Evolutionary conservation across 148 eudicot genomes (phyloP), one percentile per base, ranked within the genome.

Genomic region (Rhododendron simsii): DNA sequence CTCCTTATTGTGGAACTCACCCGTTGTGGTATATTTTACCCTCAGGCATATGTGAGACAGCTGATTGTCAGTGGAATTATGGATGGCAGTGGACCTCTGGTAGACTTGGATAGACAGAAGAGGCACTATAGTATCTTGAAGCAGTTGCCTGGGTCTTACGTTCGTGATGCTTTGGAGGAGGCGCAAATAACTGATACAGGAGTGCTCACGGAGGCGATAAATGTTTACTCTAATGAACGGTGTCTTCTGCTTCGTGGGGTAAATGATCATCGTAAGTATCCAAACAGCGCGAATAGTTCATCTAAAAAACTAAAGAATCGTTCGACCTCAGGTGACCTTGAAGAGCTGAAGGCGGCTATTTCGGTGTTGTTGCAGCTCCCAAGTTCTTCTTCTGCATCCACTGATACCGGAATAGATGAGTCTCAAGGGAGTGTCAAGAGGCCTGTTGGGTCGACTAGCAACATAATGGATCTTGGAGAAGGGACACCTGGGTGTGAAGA

Each of bases 401-500:
- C 67, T 35, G 95, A 90, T 48, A 44, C 91, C 45, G 89, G 81
- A 81, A 73, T 80, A 84, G 95, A 93, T 76, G 98, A 93, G 80
- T 87, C 94, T 71, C 93, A 87, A 78, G 95, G 88, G 89, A 92
- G 88, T 88, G 50, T 84, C 78, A 94, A 94, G 87, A 91, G 90
- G 90, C 80, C 95, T 50, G 88, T 81, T 89, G 93, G 91, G 76
- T 82, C 81, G 76, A 74, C 73, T 57, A 84, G 89, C 82, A 86
- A 87, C 71, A 89, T 83, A 88, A 88, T 50, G 13, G 94, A 91
- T 44, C 26, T 82, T 20, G 83, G 90, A 83, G 96, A 94, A 87
- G 96, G 91, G 90, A 89, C 98, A 85, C 91, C 96, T 84, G 98
- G 95, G 41, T 98, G 99, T 86, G 99, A 98, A 92, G 99, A 98